Evolutionary conservation across 83 land plant genomes (phyloP).

Genomic region (Isoetes engelmannii): DNA sequence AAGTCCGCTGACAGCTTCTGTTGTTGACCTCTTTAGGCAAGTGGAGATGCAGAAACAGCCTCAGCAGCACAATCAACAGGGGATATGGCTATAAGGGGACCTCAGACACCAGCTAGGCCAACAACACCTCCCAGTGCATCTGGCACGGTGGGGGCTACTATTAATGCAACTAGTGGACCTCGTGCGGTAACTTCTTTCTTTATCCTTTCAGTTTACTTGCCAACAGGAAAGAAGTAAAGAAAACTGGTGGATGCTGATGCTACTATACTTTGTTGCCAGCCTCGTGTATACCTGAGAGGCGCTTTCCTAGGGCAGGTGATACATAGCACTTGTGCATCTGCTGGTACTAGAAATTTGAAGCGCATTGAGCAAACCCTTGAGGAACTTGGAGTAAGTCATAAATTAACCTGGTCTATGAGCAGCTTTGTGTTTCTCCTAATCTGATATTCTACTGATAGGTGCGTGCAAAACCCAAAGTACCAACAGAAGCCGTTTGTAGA

Average conservation of each 20-base stretch:
- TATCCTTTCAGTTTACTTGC: neutral
- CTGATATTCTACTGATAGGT: constrained; percentile 35
- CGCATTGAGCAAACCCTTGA: constrained; percentile 79
- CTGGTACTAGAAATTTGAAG: constrained; percentile 69
- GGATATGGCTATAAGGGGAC: constrained; percentile 2
- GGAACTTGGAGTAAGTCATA: constrained; percentile 62
- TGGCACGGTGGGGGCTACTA: constrained; percentile 26
- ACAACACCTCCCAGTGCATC: constrained; percentile 16
- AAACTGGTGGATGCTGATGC: constrained; percentile 5
- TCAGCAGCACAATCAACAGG: constrained; percentile 26
- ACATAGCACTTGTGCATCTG: constrained; percentile 58
- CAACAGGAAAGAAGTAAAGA: neutral
- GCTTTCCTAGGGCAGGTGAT: constrained; percentile 66
- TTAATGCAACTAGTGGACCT: constrained; percentile 37
- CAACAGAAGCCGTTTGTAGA: constrained; percentile 77
- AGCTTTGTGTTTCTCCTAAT: too few species aligned
- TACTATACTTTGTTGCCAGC: constrained; percentile 38
- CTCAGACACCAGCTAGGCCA: constrained; percentile 9
- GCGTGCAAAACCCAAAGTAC: constrained; percentile 75
- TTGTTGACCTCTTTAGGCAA: neutral
- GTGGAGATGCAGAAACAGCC: constrained; percentile 30
- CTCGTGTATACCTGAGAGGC: constrained; percentile 61
- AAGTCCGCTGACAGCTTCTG: too few species aligned
- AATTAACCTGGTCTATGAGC: too few species aligned
- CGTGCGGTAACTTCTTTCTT: constrained; percentile 41